Evolutionary conservation across 306 rosid genomes (phyloP), one percentile per base, ranked within the genome.

Genomic region (Calophaca sinica): DNA sequence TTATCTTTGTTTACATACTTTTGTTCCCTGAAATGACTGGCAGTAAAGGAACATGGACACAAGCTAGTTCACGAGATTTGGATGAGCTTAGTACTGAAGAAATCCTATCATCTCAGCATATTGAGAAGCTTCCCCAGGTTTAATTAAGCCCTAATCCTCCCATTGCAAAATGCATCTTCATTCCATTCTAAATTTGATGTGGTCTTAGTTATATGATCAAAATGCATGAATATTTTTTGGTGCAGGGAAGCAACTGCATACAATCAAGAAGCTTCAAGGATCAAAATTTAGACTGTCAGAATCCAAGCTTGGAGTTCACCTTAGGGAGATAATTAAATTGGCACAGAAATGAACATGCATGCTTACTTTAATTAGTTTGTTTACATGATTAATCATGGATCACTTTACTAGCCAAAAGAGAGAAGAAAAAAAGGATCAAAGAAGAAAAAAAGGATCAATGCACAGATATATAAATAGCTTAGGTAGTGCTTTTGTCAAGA

Each of bases 251-350:
- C 66, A 76, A 81, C 33, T 86, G 33, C 39, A 76, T 53, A 26
- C 84, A 77, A 53, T 70, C 87, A 62, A 84, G 79, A 72, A 83
- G 78, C 63, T 87, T 71, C 65, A 76, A 67, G 78, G 77, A 84
- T 29, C 72, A 84, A 62, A 83, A 66, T 73, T 48, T 75, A 31
- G 84, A 84, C 3, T 74, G 73, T 42, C 80, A 83, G 35, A 86
- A 70, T 72, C 91, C 91, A 80, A 86, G 86, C 85, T 84, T 87
- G 84, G 98, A 90, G 81, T 83, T 93, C 74, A 84, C 91, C 69
- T 86, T 88, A 76, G 96, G 93, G 45, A 85, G 89, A 33, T 33
- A 20, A 78, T 65, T 85, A 35, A 82, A 77, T 73, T 88, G 86
- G 82, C 73, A 79, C 39, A 64, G 32, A 81, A 83, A 74, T 65